Base-by-base conservation (phyloP, 2,329 filamentous ascomycete species). In the Leptographium wingfieldii region DNA sequence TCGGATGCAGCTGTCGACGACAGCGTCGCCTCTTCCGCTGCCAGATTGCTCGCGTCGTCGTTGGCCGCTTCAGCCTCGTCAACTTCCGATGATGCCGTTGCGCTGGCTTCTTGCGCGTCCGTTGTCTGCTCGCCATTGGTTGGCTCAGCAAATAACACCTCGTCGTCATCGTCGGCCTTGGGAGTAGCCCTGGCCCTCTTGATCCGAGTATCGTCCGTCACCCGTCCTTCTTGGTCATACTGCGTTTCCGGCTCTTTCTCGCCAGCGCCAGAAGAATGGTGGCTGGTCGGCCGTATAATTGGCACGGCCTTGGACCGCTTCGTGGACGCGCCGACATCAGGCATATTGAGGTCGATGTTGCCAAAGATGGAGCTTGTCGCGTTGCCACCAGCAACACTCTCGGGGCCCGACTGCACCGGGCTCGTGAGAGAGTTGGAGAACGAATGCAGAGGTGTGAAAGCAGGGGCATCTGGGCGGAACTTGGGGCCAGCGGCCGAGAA, bases 231-330 rank as follows among this genome's bases (percentile, higher is more conserved):
- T 3, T 80, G 77, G 62, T 84, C 82, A 61, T 87, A 69, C 7
- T 65, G 63, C 0, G 63, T 60, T n/a, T 64, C 66, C 33, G 70
- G 69, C 11, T 70, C 64, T 38, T 66, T 65, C 14, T 54, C 38
- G 31, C 38, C 38, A 40, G 12, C 38, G 38, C 2, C 65, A 3
- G 64, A 60, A 1, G 70, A 68, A 19, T 72, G 69, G 2, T 70
- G 72, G 66, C 77, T 84, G 60, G 83, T 77, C 1, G 88, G 88
- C 48, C 79, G 79, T 11, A 92, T 73, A 63, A 96, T 95, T 0
- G 91, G 88, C 59, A 96, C 81, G 11, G 90, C 90, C 73, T 94
- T 96, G 5, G 86, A 89, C 66, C 83, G 84, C 73, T 88, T 90
- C 0, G 74, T 71, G 7, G 85, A 80, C 67, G 87, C 87, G 33